phyloP scores from a whole-genome alignment of 2,329 filamentous ascomycete genomes.

The Penicillium sp. region DNA sequence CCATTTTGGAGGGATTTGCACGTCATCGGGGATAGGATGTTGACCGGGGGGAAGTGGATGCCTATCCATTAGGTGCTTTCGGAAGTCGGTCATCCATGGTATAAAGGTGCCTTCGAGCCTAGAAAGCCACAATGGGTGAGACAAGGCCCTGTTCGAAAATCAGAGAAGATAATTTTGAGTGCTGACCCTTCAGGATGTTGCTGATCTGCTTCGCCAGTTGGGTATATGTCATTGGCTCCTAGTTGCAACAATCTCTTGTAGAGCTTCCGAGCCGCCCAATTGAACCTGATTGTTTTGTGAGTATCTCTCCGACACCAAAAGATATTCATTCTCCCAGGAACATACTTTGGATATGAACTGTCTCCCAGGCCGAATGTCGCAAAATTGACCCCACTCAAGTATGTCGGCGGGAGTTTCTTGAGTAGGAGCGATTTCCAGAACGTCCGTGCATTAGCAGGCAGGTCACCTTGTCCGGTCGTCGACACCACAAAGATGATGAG shows the following conservation, averaged over 20 bases:
- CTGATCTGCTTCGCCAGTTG: constrained; percentile 86
- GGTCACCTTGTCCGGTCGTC: constrained; percentile 92
- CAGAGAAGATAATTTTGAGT: neutral
- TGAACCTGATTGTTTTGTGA: constrained; percentile 65
- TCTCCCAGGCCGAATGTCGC: constrained; percentile 91
- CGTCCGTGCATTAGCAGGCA: constrained; percentile 77
- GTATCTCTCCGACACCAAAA: neutral
- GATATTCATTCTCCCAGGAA: neutral
- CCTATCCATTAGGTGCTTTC: constrained; percentile 65
- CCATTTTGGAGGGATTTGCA: constrained; percentile 76
- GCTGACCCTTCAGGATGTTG: constrained; percentile 87
- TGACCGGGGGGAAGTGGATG: constrained; percentile 71
- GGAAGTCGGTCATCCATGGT: constrained; percentile 73
- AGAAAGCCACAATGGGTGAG: constrained; percentile 4
- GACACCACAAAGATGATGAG: constrained; percentile 74
- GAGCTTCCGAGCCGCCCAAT: constrained; percentile 88
- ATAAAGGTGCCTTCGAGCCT: constrained; percentile 82
- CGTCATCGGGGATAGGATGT: constrained; percentile 72
- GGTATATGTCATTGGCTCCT: constrained; percentile 75
- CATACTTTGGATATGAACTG: constrained; percentile 87
- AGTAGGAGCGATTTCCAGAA: constrained; percentile 87
- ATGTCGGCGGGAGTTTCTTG: constrained; percentile 73
- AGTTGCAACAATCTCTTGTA: constrained; percentile 82
- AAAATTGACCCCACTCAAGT: constrained; percentile 71
- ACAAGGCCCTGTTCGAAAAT: neutral